These are phyloP conservation scores for Punica granatum DNA, from an alignment of 345 rosid species.

Conservation along the genomic window DNA sequence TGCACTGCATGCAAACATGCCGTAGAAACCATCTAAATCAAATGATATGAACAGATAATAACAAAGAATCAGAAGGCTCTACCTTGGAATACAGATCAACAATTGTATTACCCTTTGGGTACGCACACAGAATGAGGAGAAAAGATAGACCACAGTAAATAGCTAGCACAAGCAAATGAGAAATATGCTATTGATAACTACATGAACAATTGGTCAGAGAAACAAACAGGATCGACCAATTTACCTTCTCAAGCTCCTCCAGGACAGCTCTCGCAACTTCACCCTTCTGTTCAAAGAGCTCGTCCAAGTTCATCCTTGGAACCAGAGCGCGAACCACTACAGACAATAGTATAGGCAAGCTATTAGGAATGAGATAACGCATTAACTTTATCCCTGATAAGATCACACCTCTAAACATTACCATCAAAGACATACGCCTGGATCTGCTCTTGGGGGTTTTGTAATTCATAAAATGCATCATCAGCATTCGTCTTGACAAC, in stretches of 20 bases:
- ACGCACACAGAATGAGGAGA: background rate
- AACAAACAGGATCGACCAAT: constrained; percentile 1
- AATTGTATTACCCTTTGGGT: background rate
- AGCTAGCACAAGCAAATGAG: background rate
- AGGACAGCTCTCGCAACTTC: constrained; percentile 93
- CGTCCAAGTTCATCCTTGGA: constrained; percentile 80
- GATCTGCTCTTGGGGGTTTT: constrained; percentile 89
- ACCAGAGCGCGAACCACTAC: constrained; percentile 93
- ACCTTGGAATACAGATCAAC: background rate
- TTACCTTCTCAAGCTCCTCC: constrained; percentile 93
- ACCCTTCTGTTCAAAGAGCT: constrained; percentile 93
- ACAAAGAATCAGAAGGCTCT: background rate
- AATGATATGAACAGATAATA: background rate
- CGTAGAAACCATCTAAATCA: background rate
- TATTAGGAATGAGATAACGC: background rate
- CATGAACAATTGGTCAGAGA: too few species aligned
- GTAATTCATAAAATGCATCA: constrained; percentile 96
- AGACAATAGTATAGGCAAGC: constrained; percentile 4
- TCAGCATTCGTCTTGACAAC: constrained; percentile 68
- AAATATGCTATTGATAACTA: background rate
- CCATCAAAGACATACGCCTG: constrained; percentile 97
- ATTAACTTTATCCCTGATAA: background rate
- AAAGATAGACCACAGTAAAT: background rate
- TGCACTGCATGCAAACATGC: background rate
- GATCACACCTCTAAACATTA: constrained; percentile 12